A percentile compares a stretch with the other conserved stretches of the same genome.
These are phyloP conservation scores for Colletotrichum acutatum DNA, from an alignment of 2,329 filamentous ascomycete genomes.

Conservation along the genomic window DNA sequence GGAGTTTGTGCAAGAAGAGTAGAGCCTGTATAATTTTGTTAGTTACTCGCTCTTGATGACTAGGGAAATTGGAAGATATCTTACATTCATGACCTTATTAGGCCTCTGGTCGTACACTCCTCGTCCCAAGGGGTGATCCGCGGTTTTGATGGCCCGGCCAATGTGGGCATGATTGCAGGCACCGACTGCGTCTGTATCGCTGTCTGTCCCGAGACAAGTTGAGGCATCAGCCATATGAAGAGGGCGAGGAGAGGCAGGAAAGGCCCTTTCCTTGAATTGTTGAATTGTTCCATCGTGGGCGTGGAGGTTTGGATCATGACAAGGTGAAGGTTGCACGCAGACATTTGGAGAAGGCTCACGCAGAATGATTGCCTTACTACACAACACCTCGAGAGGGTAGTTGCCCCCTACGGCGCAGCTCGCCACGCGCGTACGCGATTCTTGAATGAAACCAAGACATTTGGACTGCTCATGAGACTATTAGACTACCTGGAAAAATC, in stretches of 20 bases:
- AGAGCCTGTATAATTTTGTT: not conserved
- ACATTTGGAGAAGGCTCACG: not conserved
- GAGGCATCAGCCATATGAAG: not conserved
- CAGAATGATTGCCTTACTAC: not conserved
- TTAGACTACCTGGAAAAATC: not conserved
- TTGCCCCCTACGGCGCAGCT: not conserved
- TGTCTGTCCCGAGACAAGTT: not conserved
- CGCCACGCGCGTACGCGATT: not conserved
- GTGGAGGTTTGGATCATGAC: too few species aligned
- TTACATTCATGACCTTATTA: constrained; percentile 7
- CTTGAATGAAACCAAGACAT: not conserved
- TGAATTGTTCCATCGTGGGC: not conserved
- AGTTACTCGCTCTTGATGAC: not conserved
- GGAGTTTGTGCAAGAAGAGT: constrained; percentile 12
- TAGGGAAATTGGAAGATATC: not conserved
- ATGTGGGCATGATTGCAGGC: constrained; percentile 14
- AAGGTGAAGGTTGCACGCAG: not conserved
- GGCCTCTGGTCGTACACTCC: not conserved
- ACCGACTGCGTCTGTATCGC: not conserved
- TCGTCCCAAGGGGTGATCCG: constrained; percentile 6
- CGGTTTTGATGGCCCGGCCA: constrained; percentile 5
- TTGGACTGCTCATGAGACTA: not conserved
- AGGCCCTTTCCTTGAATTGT: not conserved
- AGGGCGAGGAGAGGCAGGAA: not conserved
- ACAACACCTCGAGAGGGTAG: not conserved